Evolutionary conservation across 2,329 filamentous ascomycete species (phyloP).

Genomic region (Teratosphaeria zuluensis): DNA sequence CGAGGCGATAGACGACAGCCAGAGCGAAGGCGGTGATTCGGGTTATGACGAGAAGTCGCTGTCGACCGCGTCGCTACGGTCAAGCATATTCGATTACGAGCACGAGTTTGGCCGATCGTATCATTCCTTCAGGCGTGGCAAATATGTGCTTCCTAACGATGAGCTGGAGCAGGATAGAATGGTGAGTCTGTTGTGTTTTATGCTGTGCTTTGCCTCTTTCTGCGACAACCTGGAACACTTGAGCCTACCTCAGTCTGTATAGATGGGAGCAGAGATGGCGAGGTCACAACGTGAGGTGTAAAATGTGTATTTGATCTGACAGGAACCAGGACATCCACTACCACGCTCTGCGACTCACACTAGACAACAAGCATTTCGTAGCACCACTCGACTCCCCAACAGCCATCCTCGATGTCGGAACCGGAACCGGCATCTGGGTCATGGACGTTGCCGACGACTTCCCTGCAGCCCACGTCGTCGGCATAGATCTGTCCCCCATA

Average conservation of each 20-base stretch:
- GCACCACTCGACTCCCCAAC: slow-evolving; percentile 8
- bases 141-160: slow-evolving; percentile 21
- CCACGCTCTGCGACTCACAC: slow-evolving; percentile 9
- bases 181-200: background rate
- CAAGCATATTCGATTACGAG: slow-evolving; percentile 16
- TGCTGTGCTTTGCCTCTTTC: background rate
- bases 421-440: slow-evolving; percentile 16
- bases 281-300: background rate
- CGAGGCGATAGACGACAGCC: background rate
- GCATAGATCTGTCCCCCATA: slow-evolving; percentile 18
- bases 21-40: slow-evolving; percentile 6
- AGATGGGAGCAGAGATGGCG: background rate
- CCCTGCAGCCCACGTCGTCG: slow-evolving; percentile 14
- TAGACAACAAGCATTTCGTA: slow-evolving; percentile 8
- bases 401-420: slow-evolving; percentile 10
- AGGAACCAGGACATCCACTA: slow-evolving; percentile 10
- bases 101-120: slow-evolving; percentile 16
- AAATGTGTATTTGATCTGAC: background rate
- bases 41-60: slow-evolving; percentile 8
- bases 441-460: slow-evolving; percentile 26
- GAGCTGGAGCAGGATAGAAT: slow-evolving; percentile 16
- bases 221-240: background rate
- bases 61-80: slow-evolving; percentile 11
- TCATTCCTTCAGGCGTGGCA: slow-evolving; percentile 11
- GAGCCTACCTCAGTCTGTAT: background rate